Base-by-base conservation (phyloP, 2,329 filamentous ascomycete species). In the Aspergillus sp. region DNA sequence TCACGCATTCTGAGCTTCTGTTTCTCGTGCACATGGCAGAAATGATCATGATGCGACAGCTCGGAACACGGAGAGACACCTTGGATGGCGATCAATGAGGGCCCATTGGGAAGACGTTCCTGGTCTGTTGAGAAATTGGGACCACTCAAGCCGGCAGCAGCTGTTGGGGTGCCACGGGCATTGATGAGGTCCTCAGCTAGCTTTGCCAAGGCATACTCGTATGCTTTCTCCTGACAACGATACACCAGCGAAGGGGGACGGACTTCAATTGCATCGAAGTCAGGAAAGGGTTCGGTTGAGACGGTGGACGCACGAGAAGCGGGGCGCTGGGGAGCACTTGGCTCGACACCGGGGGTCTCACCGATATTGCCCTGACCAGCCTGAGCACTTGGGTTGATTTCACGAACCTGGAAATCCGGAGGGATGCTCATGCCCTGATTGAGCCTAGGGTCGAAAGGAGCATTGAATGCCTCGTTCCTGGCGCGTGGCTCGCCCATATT, bases 251-350 rank as follows among this genome's bases (percentile, higher is more conserved):
- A 30, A 8, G 62, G 43, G 2, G 48, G 31, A 3, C 55, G 23
- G 2, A 22, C 30, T 25, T 68, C 63, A 48, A 63, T 66, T 8
- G 57, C 59, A 25, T 69, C 65, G 46, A 70, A 74, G 11, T 69
- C 69, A 0, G 72, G 72, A 22, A 75, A 75, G 0, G 70, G 66
- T 45, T 74, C 72, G 1, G 60, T 60, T 19, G 52, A 49, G 38
- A n/a, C n/a, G 47, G 47, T 46, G 7, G 59, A 55, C 11, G n/a
- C n/a, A 22, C 23, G 31, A 15, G 49, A 49, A 8, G 15, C 30
- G 28, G 23, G 31, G 28, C 23, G 57, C 34, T 13, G 1, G 34
- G 11, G 11, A 11, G 34, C 15, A 41, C 15, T 41, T 41, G 34
- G 34, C 15, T 41, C 34, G 11, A 15, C 34, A 13, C 34, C 3